Percentiles rank a stretch among this genome's conserved stretches.
phyloP scores from a whole-genome alignment of 2,329 filamentous ascomycete genomes.

The Fusarium sp. region DNA sequence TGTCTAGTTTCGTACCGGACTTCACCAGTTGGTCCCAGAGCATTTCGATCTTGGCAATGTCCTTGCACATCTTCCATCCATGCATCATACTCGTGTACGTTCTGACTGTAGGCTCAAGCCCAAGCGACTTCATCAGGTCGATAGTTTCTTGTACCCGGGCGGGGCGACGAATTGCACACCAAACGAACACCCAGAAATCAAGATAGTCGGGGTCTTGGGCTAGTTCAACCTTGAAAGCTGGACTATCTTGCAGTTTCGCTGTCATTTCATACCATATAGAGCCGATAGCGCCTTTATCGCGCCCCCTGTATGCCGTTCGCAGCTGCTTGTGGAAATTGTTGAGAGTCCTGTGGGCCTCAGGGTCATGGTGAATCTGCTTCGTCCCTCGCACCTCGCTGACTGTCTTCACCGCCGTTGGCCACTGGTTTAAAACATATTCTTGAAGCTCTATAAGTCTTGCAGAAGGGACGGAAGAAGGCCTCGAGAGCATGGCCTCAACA shows the following conservation, averaged over 20 bases:
- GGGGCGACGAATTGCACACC: conserved; percentile 52
- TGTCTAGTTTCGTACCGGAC: conserved; percentile 71
- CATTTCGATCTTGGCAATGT: conserved; percentile 69
- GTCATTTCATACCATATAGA: conserved; percentile 52
- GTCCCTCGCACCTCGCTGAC: conserved; percentile 18
- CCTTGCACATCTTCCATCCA: conserved; percentile 72
- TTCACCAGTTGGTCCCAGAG: conserved; percentile 74
- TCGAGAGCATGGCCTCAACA: conserved; percentile 36
- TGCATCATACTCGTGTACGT: conserved; percentile 81
- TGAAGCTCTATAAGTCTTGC: conserved; percentile 39
- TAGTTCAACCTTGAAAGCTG: conserved; percentile 46
- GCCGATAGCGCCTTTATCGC: conserved; percentile 47
- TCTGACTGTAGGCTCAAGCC: conserved; percentile 68
- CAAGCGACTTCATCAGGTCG: conserved; percentile 59
- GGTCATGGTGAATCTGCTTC: conserved; percentile 7
- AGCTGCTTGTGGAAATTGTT: conserved; percentile 48
- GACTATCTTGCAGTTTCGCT: conserved; percentile 40
- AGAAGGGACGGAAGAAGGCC: conserved; percentile 26
- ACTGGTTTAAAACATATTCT: conserved; percentile 48
- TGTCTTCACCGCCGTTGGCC: conserved; percentile 43
- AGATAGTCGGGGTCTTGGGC: conserved; percentile 51
- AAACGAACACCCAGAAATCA: conserved; percentile 56
- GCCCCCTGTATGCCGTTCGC: conserved; percentile 46
- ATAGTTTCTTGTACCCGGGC: conserved; percentile 52
- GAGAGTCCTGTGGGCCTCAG: conserved; percentile 2